Conservation (phyloP, 2,329 filamentous ascomycete genomes). For the Fusarium nurragi region DNA sequence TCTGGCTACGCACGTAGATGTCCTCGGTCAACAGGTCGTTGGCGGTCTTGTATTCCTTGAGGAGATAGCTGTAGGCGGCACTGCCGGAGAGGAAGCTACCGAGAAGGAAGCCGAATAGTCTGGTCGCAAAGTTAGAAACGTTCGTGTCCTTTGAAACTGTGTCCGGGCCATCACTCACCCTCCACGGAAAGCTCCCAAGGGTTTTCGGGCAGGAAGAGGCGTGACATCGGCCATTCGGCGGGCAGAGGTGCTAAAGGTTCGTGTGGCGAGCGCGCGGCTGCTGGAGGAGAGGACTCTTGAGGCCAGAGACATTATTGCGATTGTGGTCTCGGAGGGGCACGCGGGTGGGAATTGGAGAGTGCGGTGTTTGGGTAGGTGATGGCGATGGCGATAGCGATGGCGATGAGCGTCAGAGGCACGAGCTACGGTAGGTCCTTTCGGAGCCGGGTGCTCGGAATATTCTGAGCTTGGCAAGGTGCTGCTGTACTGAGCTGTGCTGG, state of each 20-base stretch:
- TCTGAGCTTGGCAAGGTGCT: conserved; percentile 30
- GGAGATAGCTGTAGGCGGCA: conserved; percentile 89
- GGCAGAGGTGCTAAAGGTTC: conserved; percentile 62
- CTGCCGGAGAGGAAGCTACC: conserved; percentile 82
- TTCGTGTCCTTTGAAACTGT: not conserved
- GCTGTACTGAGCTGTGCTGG: conserved; percentile 18
- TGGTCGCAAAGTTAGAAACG: conserved; percentile 51
- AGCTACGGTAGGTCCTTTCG: conserved; percentile 21
- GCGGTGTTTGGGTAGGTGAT: conserved; percentile 29
- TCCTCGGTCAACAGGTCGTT: conserved; percentile 95
- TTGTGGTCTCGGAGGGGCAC: not conserved
- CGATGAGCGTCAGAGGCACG: conserved; percentile 36
- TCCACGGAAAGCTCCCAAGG: conserved; percentile 69
- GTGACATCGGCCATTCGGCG: conserved; percentile 55
- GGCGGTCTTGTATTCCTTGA: conserved; percentile 91
- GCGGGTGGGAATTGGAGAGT: conserved; percentile 8
- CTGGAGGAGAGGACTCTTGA: conserved; percentile 57
- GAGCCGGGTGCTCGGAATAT: conserved; percentile 45
- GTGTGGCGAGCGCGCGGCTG: conserved; percentile 51
- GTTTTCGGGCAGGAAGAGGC: conserved; percentile 65
- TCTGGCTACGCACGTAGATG: conserved; percentile 79
- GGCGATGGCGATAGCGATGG: conserved; percentile 29
- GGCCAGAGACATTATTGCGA: conserved; percentile 53
- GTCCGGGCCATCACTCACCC: conserved; percentile 56
- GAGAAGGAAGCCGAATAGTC: conserved; percentile 90